Base-by-base conservation (phyloP, 1,284 basidiomycete species). In the Trametes hirsuta region DNA sequence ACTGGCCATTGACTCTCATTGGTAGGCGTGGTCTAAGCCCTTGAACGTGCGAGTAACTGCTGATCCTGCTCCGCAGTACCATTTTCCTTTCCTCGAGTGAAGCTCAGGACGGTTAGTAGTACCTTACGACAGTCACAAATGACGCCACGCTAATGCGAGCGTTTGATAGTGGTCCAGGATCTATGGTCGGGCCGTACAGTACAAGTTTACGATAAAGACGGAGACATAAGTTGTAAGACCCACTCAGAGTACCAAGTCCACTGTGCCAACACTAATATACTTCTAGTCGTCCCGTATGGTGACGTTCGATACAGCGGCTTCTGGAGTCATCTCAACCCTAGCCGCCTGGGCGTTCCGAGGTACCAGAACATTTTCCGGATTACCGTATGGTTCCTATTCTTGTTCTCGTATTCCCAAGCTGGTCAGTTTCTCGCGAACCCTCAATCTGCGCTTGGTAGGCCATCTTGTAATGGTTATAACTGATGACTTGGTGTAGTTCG, bases 61-160 rank as follows among this genome's bases (percentile, higher is more conserved):
- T 48, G 42, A 46, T 18, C 40, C n/a, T 63, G 11, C 45, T 47
- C 6, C 60, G 3, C 52, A 92, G 91, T 65, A 81, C 83, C 36
- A 90, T 94, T 66, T 98, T 98, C 75, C 76, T 98, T 44, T 93
- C 92, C 6, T 96, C 93, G 0, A 87, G 76, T 54, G 95, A 97
- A 76, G 86, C 93, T 8, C 95, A 97, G 73, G 83, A 91, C 69
- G 86, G 91, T 90, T 56, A 64, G 78, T 68, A 34, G 10, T 3
- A 25, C 36, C 18, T 18, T 22, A 12, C 5, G 21, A n/a, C 25
- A 51, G 21, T 35, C 18, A 1, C 18, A 18, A 18, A 18, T 18
- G 1, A 18, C 18, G 18, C 18, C 18, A 18, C 18, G 18, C 18
- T 18, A 18, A 18, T 18, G 18, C 18, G 39, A 8, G 21, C 22